Percentiles rank a stretch among this genome's conserved stretches.
Conservation (phyloP, 176 grass and related monocot genomes). For the Carex cristatella region DNA sequence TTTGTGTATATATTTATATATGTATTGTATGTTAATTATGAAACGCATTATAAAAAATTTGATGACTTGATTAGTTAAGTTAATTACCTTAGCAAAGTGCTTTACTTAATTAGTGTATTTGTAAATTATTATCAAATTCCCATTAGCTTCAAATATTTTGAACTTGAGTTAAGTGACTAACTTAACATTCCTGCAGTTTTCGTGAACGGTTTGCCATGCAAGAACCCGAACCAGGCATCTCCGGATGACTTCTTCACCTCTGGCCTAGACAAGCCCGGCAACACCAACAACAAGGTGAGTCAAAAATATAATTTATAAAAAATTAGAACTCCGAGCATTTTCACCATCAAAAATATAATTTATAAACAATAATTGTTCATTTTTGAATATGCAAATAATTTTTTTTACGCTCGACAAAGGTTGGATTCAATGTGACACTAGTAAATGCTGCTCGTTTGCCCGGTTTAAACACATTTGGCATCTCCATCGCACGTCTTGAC, state of each 20-base stretch:
- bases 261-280: slow-evolving; percentile 9
- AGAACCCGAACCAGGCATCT: not conserved
- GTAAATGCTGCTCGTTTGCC: slow-evolving; percentile 20
- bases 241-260: slow-evolving; percentile 36
- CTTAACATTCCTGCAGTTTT: slow-evolving; percentile 19
- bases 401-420: not conserved
- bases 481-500: slow-evolving; percentile 42
- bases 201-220: slow-evolving; percentile 35
- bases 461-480: slow-evolving; percentile 29
- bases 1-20: no score
- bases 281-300: slow-evolving; percentile 28
- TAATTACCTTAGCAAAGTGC: not conserved
- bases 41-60: not conserved
- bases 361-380: not conserved
- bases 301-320: not conserved
- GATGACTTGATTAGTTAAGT: not conserved
- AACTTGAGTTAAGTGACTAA: not conserved
- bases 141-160: not conserved
- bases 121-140: not conserved
- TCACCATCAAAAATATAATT: not conserved
- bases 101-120: not conserved
- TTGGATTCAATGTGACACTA: slow-evolving; percentile 38
- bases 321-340: not conserved
- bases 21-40: not conserved
- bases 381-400: not conserved